phyloP scores from a whole-genome alignment of 1,139 yeast genomes.

The Geotrichum siamense region DNA sequence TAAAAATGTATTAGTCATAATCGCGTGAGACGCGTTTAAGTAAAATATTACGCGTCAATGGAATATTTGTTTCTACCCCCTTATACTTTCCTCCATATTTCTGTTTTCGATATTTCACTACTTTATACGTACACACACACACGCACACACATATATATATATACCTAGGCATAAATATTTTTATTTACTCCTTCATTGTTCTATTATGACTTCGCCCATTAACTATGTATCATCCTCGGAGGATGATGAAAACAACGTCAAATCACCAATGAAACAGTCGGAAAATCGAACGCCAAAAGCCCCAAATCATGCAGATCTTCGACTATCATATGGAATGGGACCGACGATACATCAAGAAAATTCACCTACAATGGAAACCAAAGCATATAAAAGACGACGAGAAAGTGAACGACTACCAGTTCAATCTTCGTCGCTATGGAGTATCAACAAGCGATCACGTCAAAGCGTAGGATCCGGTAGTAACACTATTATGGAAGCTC shows the following conservation, averaged over 20 bases:
- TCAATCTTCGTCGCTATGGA: neutral
- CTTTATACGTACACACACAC: no score
- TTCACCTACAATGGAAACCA: conserved; percentile 13
- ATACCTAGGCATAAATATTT: neutral
- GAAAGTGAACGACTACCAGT: conserved; percentile 1
- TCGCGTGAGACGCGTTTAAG: neutral
- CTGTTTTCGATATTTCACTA: no score
- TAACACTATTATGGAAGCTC: conserved; percentile 1
- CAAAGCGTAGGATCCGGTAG: neutral
- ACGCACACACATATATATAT: neutral
- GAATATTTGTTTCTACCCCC: no score
- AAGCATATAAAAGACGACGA: conserved; percentile 9
- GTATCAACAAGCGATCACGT: neutral
- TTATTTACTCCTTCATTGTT: neutral
- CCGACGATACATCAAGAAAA: conserved; percentile 3
- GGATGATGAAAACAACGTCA: neutral
- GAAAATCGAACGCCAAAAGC: conserved; percentile 4
- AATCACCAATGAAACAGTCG: neutral
- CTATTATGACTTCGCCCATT: neutral
- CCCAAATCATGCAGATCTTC: conserved; percentile 3
- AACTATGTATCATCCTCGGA: conserved; percentile 1
- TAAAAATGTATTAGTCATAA: neutral
- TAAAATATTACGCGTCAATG: neutral
- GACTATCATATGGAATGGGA: conserved; percentile 12
- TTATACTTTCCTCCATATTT: no score